A percentile compares a stretch with the other conserved stretches of the same genome.
Evolutionary conservation across 176 grass and related monocot genomes (phyloP).

Genomic region (Avena eriantha): DNA sequence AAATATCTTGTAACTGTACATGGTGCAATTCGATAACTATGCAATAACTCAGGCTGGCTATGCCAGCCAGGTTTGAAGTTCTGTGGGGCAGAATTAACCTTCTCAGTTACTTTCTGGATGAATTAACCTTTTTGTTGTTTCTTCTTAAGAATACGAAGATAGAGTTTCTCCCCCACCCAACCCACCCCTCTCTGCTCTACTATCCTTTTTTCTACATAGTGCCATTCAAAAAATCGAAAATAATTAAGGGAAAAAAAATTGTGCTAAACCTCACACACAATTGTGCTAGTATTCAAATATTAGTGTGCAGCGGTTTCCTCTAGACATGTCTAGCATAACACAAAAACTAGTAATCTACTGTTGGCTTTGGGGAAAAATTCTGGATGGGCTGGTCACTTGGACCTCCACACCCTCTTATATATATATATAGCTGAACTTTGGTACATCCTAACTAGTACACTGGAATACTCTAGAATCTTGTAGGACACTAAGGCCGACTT

Average conservation of each 20-base stretch:
- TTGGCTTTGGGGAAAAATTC: too few species aligned
- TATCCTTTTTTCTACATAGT: neutral
- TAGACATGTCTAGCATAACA: neutral
- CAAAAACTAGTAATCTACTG: neutral
- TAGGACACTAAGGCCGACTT: too few species aligned
- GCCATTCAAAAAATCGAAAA: neutral
- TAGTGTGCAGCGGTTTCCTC: neutral
- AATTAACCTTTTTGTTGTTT: neutral
- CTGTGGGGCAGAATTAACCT: neutral
- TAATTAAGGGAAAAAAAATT: neutral
- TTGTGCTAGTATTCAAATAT: neutral
- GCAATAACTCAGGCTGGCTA: neutral
- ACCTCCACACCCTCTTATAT: too few species aligned
- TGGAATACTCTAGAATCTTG: too few species aligned
- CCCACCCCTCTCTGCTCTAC: too few species aligned
- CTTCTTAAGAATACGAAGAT: neutral
- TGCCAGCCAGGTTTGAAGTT: neutral
- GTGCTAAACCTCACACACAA: neutral
- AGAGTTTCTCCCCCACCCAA: neutral
- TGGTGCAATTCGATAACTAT: conserved; percentile 17
- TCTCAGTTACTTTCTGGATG: too few species aligned
- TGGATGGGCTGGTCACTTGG: too few species aligned
- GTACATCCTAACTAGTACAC: too few species aligned
- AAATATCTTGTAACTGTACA: conserved; percentile 7
- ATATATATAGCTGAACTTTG: too few species aligned